Conservation (phyloP, 2,329 filamentous ascomycete species). For the Mycosphaerella arachidis region DNA sequence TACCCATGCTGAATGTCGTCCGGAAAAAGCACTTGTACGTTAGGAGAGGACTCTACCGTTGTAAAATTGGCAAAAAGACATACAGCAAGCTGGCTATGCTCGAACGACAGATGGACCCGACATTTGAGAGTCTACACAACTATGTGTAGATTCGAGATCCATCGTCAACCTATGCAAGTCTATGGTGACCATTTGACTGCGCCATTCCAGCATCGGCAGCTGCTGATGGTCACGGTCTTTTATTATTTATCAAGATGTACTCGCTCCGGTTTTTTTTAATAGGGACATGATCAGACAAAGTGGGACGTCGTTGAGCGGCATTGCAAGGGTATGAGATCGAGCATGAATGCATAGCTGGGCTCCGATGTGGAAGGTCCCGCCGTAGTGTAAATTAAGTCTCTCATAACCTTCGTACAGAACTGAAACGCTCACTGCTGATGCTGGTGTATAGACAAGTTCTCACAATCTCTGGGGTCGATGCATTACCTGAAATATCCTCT, state of each 20-base stretch:
- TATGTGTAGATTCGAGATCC: neutral
- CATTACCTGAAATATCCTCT: neutral
- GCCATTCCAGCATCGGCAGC: neutral
- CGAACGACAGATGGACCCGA: neutral
- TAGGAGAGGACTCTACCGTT: too few species aligned
- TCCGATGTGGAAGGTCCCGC: neutral
- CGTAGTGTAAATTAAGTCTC: conserved; percentile 6
- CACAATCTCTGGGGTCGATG: neutral
- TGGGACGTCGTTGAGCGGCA: too few species aligned
- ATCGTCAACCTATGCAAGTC: neutral
- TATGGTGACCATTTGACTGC: neutral
- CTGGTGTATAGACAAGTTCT: neutral
- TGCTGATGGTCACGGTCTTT: neutral
- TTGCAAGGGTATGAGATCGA: too few species aligned
- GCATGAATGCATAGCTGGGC: too few species aligned
- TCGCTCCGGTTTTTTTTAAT: too few species aligned
- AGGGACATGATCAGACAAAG: too few species aligned
- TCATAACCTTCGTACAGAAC: conserved; percentile 6
- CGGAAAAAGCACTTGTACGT: neutral
- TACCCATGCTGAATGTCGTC: neutral
- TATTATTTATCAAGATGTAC: too few species aligned
- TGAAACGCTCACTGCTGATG: neutral
- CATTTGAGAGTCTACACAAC: neutral
- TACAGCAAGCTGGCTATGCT: neutral
- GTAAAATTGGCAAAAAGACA: neutral